Base-by-base conservation (phyloP, 2,329 filamentous ascomycete genomes). In the Periconia sp. region DNA sequence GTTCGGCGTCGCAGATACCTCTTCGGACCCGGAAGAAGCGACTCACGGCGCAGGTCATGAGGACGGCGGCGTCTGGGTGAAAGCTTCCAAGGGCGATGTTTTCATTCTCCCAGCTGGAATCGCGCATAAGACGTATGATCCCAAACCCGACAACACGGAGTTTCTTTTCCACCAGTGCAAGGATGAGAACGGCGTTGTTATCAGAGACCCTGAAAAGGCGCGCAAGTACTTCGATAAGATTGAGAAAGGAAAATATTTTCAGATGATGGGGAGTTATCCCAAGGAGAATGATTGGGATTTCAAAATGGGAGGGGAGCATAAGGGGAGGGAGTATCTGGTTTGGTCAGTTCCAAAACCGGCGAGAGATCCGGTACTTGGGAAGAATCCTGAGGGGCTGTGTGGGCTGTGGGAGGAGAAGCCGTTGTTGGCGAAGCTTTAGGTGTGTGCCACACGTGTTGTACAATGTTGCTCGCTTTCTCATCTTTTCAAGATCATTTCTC, bases 191-290 rank as follows among this genome's bases (percentile, higher is more conserved):
- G 45, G 52, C 1, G 56, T 58, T 23, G 52, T 57, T 2, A 50
- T 53, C 17, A 37, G 45, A 5, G 48, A 60, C 68, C 1, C 72
- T 74, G 57, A 67, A 63, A 11, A 68, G 76, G 61, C 63, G 41
- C 61, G 67, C 46, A 61, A 64, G 17, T 73, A 71, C 18, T 63
- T 82, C 53, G 64, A 61, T 6, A 57, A 59, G 1, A 59, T 80
- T 1, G 45, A 72, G 50, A 50, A 80, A 5, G 57, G 64, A 1
- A 79, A 79, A 0, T 56, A 62, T 47, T 84, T 82, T 57, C 80
- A 77, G 48, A 84, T 84, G 82, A 78, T 85, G 66, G 83, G 83
- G 0, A 81, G 81, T 5, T 86, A 85, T 71, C 81, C 80, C 2
- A 60, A 62, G 35, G 74, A 77, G 2, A 71, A 70, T 0, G 65